A percentile compares a stretch with the other conserved stretches of the same genome.
These are phyloP conservation scores for Rhipidocladum racemiflorum DNA, from an alignment of 176 grass and related monocot species.

Conservation along the genomic window DNA sequence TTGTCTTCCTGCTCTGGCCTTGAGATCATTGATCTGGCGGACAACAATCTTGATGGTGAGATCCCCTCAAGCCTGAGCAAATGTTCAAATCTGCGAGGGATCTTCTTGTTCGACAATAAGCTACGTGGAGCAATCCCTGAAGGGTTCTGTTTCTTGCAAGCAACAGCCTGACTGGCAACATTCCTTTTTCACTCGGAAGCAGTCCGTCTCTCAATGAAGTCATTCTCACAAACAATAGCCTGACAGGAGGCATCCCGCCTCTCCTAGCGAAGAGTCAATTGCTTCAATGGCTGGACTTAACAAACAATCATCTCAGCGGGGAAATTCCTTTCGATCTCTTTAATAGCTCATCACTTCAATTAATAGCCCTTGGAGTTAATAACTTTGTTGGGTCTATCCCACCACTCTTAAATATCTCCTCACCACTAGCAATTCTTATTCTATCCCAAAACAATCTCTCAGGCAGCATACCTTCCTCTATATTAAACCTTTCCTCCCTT, in stretches of 20 bases:
- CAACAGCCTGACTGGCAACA: slow-evolving; percentile 15
- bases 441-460: slow-evolving; percentile 20
- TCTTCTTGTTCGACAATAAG: background rate
- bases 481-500: slow-evolving; percentile 32
- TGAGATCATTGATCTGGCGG: slow-evolving; percentile 16
- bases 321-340: slow-evolving; percentile 13
- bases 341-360: background rate
- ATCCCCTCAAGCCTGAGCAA: slow-evolving; percentile 27
- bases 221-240: slow-evolving; percentile 28
- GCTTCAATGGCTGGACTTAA: background rate
- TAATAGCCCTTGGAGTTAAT: background rate
- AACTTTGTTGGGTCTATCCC: slow-evolving; percentile 16
- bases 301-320: slow-evolving; percentile 25
- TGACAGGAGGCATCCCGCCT: slow-evolving; percentile 25
- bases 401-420: background rate
- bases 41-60: slow-evolving; percentile 20
- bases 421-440: background rate
- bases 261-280: background rate
- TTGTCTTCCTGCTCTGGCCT: slow-evolving; percentile 19
- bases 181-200: slow-evolving; percentile 26
- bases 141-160: background rate
- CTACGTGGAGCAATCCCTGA: background rate
- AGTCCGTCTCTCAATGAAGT: background rate
- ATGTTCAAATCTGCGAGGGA: background rate
- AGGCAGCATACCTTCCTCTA: slow-evolving; percentile 23